Evolutionary conservation across 805 yeast species (phyloP), one percentile per base, ranked within the genome.

Genomic region (Wickerhamiella cacticola): DNA sequence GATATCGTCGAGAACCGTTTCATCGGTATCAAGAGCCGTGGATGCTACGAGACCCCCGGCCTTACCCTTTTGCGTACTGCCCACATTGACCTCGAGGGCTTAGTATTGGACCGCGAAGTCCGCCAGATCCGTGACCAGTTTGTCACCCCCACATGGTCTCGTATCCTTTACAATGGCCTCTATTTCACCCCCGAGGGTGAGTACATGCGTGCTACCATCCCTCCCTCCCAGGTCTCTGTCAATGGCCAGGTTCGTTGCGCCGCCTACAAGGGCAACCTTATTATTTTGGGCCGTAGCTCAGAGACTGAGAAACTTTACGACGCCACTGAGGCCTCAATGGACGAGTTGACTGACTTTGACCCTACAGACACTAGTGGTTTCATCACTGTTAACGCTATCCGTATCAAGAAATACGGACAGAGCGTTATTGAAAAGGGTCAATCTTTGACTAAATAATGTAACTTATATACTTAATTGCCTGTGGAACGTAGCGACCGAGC

Each of bases 1-100:
- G 98, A 92, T 72, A 92, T 92, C 63, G 98, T 92, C 56, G 98
- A 92, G 73, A 86, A 92, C 76, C 87, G 98, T 75, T 92, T 92
- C 69, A 92, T 92, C 63, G 97, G 97, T 68, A 82, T 92, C 68
- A 92, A 92, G 70, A 88, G 97, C 55, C 86, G 98, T 76, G 98
- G 98, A 51, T 92, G 98, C 75, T 92, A 92, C 73, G 98, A 92
- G 72, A 94, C 97, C 55, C 98, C 98, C 57, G 98, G 97, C 68
- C 78, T 92, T 61, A 89, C 98, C 53, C 66, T 92, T 53, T 80
- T 92, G 69, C 86, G 98, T 78, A 68, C 78, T 49, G 84, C 97
- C 42, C 98, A 92, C 69, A 78, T 92, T 65, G 98, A 92, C 67
- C 73, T 92, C 60, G 98, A 92, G 73, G 98, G 98, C 61, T 79